A percentile compares a stretch with the other conserved stretches of the same genome.
These are phyloP conservation scores for Pleurotus cornucopiae DNA, from an alignment of 768 basidiomycete genomes.

Conservation along the genomic window DNA sequence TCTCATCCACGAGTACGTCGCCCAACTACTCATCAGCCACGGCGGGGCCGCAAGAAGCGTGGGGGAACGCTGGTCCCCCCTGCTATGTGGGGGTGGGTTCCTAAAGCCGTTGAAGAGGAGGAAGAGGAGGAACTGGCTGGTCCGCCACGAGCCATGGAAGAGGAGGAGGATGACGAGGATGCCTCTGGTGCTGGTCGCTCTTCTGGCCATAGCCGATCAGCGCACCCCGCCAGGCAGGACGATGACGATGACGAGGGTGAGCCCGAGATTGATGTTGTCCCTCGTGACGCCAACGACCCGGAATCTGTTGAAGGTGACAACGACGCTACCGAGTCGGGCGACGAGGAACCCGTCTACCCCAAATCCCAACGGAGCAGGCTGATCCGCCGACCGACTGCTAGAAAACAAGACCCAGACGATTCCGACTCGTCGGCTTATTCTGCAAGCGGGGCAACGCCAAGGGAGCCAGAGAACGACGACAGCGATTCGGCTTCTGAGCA, in stretches of 20 bases:
- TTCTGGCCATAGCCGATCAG: conserved; percentile 9
- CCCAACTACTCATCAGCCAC: conserved; percentile 17
- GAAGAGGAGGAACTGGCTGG: conserved; percentile 15
- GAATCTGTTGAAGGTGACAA: not conserved
- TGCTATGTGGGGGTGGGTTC: conserved; percentile 82
- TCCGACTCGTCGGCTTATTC: not conserved
- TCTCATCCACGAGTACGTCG: not conserved
- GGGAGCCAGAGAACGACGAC: conserved; percentile 21
- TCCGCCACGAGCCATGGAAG: conserved; percentile 17
- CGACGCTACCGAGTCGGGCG: conserved; percentile 10
- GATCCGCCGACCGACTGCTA: not conserved
- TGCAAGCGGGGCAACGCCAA: conserved; percentile 19
- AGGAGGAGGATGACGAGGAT: conserved; percentile 32
- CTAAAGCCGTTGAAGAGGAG: conserved; percentile 20
- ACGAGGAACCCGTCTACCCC: conserved; percentile 10
- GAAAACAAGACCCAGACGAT: conserved; percentile 6
- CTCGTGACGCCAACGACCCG: not conserved
- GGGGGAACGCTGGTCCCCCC: conserved; percentile 65
- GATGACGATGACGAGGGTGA: conserved; percentile 15
- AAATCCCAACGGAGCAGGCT: not conserved
- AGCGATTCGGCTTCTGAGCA: conserved; percentile 8
- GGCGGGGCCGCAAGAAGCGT: conserved; percentile 39
- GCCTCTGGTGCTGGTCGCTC: conserved; percentile 14
- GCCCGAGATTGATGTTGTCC: conserved; percentile 4
- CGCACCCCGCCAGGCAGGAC: conserved; percentile 12